Conservation (phyloP, 768 basidiomycete genomes). For the Dioszegia crocea region DNA sequence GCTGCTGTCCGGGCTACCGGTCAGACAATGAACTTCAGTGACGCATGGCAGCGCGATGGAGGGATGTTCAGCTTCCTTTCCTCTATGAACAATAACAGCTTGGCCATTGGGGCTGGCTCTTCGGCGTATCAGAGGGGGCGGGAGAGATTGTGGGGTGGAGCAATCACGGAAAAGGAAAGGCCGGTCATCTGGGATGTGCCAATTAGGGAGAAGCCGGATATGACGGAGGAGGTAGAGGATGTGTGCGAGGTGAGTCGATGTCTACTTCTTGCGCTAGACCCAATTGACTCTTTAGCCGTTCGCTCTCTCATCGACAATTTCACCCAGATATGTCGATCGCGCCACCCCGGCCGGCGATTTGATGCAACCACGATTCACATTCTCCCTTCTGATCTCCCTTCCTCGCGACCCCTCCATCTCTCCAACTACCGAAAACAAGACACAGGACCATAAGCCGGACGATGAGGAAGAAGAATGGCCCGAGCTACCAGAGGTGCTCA, state of each 20-base stretch:
- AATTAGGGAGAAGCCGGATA: neutral
- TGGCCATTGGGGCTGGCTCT: neutral
- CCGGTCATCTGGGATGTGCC: conserved; percentile 12
- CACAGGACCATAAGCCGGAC: neutral
- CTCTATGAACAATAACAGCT: neutral
- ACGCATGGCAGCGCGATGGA: conserved; percentile 4
- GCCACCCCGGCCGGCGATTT: neutral
- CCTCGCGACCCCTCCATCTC: neutral
- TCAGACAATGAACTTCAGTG: neutral
- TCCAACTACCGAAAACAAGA: too few relatives aligned
- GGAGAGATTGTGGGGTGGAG: neutral
- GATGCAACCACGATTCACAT: neutral
- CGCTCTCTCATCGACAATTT: neutral
- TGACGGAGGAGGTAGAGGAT: neutral
- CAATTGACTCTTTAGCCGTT: conserved; percentile 4
- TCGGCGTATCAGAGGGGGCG: neutral
- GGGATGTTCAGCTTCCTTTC: conserved; percentile 8
- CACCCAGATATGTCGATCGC: conserved; percentile 1
- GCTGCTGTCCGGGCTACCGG: neutral
- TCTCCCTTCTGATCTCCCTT: conserved; percentile 2
- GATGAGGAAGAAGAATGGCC: conserved; percentile 1
- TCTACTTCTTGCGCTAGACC: too few relatives aligned
- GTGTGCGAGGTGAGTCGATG: conserved; percentile 2
- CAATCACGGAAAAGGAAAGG: neutral
- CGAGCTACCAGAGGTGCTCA: conserved; percentile 1